These are phyloP conservation scores for Maudiozyma pseudohumilis DNA, from an alignment of 805 yeast genomes.

Conservation along the genomic window DNA sequence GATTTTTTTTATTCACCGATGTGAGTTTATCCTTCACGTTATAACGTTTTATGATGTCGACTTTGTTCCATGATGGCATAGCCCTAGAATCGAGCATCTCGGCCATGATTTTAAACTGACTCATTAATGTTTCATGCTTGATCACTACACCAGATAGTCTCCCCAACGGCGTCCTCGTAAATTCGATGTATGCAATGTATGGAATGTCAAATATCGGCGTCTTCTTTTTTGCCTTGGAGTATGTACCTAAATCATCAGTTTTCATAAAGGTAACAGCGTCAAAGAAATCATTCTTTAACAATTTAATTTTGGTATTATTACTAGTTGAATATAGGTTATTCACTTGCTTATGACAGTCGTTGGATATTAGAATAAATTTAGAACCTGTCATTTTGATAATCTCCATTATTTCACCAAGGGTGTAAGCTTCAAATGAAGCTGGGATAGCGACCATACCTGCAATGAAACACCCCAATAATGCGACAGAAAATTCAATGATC, in stretches of 20 bases:
- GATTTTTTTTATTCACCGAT: slow-evolving; percentile 6
- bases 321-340: slow-evolving; percentile 48
- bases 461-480: slow-evolving; percentile 81
- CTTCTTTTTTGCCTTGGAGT: slow-evolving; percentile 46
- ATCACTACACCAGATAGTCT: slow-evolving; percentile 88
- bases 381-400: slow-evolving; percentile 68
- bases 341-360: slow-evolving; percentile 61
- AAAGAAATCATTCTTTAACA: slow-evolving; percentile 25
- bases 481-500: slow-evolving; percentile 74
- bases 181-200: slow-evolving; percentile 89
- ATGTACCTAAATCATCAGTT: slow-evolving; percentile 78
- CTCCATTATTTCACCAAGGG: slow-evolving; percentile 53
- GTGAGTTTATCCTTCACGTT: slow-evolving; percentile 17
- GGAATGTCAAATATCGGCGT: slow-evolving; percentile 63
- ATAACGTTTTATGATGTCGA: slow-evolving; percentile 36
- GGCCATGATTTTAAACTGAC: slow-evolving; percentile 74
- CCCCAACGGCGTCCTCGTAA: slow-evolving; percentile 81
- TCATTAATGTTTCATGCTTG: slow-evolving; percentile 77
- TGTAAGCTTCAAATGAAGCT: slow-evolving; percentile 60
- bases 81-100: slow-evolving; percentile 53
- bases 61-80: slow-evolving; percentile 38
- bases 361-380: slow-evolving; percentile 72
- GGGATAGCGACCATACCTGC: slow-evolving; percentile 96
- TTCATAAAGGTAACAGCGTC: slow-evolving; percentile 35
- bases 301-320: slow-evolving; percentile 25